Conservation (phyloP, 345 rosid species). For the Gossypium sturtianum region DNA sequence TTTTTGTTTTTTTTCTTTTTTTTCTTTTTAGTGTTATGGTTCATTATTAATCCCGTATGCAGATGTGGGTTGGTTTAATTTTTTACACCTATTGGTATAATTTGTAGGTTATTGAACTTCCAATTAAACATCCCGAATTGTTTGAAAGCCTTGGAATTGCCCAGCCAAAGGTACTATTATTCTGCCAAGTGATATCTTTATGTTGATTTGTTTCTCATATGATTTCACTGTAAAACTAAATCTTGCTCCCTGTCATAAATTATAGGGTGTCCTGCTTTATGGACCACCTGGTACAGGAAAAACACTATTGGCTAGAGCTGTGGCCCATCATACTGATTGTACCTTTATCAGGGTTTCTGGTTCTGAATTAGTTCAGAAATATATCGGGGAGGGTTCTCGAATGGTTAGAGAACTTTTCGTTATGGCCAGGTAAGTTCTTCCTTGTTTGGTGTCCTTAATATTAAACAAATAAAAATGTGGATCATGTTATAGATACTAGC, state of each 20-base stretch:
- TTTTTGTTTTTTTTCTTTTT: background rate
- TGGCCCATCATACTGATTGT: constrained; percentile 99
- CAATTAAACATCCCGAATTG: constrained; percentile 96
- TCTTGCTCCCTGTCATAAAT: background rate
- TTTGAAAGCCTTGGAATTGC: constrained; percentile 98
- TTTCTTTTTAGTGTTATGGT: background rate
- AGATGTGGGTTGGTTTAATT: constrained; percentile 7
- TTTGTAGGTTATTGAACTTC: constrained; percentile 92
- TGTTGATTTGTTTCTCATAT: background rate
- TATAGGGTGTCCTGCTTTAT: constrained; percentile 87
- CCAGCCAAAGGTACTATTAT: constrained; percentile 77
- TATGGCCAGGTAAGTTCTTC: constrained; percentile 80
- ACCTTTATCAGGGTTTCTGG: constrained; percentile 99
- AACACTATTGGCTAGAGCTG: constrained; percentile 95
- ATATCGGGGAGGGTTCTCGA: constrained; percentile 98
- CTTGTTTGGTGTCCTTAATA: background rate
- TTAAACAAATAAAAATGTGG: background rate
- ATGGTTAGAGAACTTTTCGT: constrained; percentile 99
- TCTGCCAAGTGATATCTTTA: background rate
- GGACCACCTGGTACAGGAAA: constrained; percentile 99
- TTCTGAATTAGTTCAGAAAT: constrained; percentile 92
- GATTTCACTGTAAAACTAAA: background rate
- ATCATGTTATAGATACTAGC: background rate
- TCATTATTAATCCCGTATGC: background rate
- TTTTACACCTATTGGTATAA: background rate